A percentile compares a stretch with the other conserved stretches of the same genome.
phyloP scores from a whole-genome alignment of 257 asterid genomes.

The Ehretia macrophylla region DNA sequence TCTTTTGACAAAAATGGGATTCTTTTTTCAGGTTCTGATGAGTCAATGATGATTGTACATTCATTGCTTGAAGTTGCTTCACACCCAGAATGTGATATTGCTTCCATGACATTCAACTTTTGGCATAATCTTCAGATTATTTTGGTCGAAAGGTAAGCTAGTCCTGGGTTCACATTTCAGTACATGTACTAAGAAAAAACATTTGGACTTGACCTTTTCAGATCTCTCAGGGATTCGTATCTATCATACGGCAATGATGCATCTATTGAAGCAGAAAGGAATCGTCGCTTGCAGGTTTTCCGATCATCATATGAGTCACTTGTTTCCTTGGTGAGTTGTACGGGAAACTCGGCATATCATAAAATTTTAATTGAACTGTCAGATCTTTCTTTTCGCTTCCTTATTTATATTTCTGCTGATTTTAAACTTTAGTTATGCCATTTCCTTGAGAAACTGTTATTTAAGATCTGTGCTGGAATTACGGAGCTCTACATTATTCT shows the following conservation, averaged over 20 bases:
- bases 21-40: constrained; percentile 81
- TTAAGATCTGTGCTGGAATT: background rate
- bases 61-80: constrained; percentile 95
- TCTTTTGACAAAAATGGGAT: background rate
- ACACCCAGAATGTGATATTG: constrained; percentile 95
- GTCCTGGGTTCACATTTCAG: constrained; percentile 4
- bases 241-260: constrained; percentile 51
- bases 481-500: background rate
- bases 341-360: background rate
- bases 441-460: background rate
- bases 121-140: constrained; percentile 94
- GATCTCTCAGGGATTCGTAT: constrained; percentile 62
- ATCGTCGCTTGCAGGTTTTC: constrained; percentile 65
- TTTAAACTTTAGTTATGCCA: background rate
- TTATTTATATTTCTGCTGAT: background rate
- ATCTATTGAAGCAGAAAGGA: constrained; percentile 64
- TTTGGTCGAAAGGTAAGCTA: constrained; percentile 64
- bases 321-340: constrained; percentile 75
- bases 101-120: constrained; percentile 97
- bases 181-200: background rate
- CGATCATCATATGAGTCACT: constrained; percentile 78
- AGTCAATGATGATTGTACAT: constrained; percentile 88
- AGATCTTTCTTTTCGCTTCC: background rate
- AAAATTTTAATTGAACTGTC: background rate
- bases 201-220: constrained; percentile 6